Conservation (phyloP, 495 filamentous ascomycete genomes). For the Rhypophila decipiens region DNA sequence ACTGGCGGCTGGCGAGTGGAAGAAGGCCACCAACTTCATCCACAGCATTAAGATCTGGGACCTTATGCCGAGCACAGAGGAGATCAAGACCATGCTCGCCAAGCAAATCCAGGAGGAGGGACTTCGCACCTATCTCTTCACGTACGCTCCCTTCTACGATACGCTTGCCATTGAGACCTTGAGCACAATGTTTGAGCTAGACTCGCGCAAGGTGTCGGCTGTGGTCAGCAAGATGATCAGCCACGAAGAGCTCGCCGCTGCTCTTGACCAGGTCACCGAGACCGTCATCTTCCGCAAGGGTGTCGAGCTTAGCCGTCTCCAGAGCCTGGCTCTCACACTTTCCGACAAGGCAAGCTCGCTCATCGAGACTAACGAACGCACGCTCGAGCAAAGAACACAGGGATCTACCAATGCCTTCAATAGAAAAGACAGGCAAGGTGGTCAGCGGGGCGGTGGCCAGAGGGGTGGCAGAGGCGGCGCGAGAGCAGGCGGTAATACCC, state of each 20-base stretch:
- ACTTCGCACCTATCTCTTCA: constrained; percentile 97
- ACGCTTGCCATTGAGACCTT: constrained; percentile 82
- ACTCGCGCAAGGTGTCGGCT: constrained; percentile 82
- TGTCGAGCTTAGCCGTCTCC: constrained; percentile 90
- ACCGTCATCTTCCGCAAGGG: constrained; percentile 99
- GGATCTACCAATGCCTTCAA: constrained; percentile 94
- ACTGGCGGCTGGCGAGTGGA: constrained; percentile 94
- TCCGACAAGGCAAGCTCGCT: constrained; percentile 92
- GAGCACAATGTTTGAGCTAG: constrained; percentile 91
- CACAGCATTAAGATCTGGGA: constrained; percentile 99
- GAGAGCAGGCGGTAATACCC: constrained; percentile 43
- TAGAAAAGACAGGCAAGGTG: constrained; percentile 72
- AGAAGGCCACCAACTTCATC: constrained; percentile 86
- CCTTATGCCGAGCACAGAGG: constrained; percentile 78
- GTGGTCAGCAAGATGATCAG: constrained; percentile 99
- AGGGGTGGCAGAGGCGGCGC: constrained; percentile 65
- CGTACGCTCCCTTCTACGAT: constrained; percentile 98
- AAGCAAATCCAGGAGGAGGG: constrained; percentile 98
- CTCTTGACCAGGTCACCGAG: constrained; percentile 94
- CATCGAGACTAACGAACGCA: constrained; percentile 96
- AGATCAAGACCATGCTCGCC: constrained; percentile 93
- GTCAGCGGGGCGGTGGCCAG: constrained; percentile 60
- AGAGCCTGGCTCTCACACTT: constrained; percentile 88
- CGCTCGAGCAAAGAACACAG: constrained; percentile 91
- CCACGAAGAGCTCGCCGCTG: constrained; percentile 93